Conservation (phyloP, 768 basidiomycete species). For the Pleurotus djamor region DNA sequence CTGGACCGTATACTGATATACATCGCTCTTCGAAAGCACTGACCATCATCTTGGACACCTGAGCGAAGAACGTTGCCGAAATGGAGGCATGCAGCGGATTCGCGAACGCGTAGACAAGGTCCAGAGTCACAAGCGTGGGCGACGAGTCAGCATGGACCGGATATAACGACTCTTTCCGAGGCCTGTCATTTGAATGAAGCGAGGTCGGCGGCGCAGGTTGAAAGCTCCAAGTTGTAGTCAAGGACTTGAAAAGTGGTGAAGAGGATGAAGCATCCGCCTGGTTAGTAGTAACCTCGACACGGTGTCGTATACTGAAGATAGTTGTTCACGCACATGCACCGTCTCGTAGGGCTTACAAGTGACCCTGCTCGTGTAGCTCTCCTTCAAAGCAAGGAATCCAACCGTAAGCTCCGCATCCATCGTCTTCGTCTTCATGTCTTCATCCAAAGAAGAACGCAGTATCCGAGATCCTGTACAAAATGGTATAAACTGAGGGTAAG, state of each 20-base stretch:
- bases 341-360: slow-evolving; percentile 74
- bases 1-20: slow-evolving; percentile 62
- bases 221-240: slow-evolving; percentile 75
- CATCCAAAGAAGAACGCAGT: slow-evolving; percentile 31
- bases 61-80: slow-evolving; percentile 83
- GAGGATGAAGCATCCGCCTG: slow-evolving; percentile 73
- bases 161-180: not conserved
- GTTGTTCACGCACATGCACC: slow-evolving; percentile 61
- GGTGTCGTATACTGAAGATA: not conserved
- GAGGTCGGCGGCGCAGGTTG: slow-evolving; percentile 49
- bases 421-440: slow-evolving; percentile 25
- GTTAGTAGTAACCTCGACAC: slow-evolving; percentile 8
- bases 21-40: slow-evolving; percentile 91
- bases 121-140: slow-evolving; percentile 82
- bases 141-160: slow-evolving; percentile 19
- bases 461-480: slow-evolving; percentile 80
- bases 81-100: slow-evolving; percentile 84
- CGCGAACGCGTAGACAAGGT: slow-evolving; percentile 83
- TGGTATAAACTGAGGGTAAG: slow-evolving; percentile 86
- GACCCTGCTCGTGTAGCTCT: slow-evolving; percentile 86
- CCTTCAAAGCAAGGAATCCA: slow-evolving; percentile 84
- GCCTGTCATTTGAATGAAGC: slow-evolving; percentile 26
- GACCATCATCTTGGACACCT: slow-evolving; percentile 87
- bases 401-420: slow-evolving; percentile 88
- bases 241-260: slow-evolving; percentile 70